Conservation (phyloP, 495 filamentous ascomycete species). For the Podospora fimiseda region DNA sequence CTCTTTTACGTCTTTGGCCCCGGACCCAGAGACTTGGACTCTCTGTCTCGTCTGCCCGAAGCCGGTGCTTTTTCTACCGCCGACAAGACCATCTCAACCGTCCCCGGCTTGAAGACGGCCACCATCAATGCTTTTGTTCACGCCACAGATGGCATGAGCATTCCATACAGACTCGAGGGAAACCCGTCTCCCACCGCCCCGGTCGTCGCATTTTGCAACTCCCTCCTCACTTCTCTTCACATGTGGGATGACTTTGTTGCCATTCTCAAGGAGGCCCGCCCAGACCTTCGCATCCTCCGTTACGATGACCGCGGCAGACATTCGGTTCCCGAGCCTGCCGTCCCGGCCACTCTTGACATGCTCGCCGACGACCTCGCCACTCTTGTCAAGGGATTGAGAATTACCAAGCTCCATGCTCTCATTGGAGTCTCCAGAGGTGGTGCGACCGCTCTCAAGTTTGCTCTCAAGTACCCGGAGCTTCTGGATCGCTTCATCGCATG, state of each 20-base stretch:
- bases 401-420: constrained; percentile 52
- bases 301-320: constrained; percentile 64
- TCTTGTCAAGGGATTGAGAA: constrained; percentile 53
- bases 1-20: constrained; percentile 75
- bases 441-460: constrained; percentile 63
- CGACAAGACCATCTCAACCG: constrained; percentile 44
- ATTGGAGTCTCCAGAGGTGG: constrained; percentile 76
- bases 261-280: constrained; percentile 50
- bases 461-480: constrained; percentile 55
- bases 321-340: constrained; percentile 38
- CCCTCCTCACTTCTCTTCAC: constrained; percentile 60
- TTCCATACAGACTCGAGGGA: constrained; percentile 72
- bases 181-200: constrained; percentile 58
- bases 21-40: constrained; percentile 58
- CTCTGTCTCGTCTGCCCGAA: constrained; percentile 33
- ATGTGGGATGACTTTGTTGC: constrained; percentile 73
- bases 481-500: constrained; percentile 61
- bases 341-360: constrained; percentile 50
- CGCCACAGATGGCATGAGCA: constrained; percentile 59
- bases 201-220: constrained; percentile 66
- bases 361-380: constrained; percentile 58
- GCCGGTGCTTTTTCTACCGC: constrained; percentile 45
- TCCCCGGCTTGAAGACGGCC: constrained; percentile 30
- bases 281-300: constrained; percentile 62
- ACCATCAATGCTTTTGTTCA: constrained; percentile 61